Base-by-base conservation (phyloP, 768 basidiomycete genomes). In the Kwoniella pini region DNA sequence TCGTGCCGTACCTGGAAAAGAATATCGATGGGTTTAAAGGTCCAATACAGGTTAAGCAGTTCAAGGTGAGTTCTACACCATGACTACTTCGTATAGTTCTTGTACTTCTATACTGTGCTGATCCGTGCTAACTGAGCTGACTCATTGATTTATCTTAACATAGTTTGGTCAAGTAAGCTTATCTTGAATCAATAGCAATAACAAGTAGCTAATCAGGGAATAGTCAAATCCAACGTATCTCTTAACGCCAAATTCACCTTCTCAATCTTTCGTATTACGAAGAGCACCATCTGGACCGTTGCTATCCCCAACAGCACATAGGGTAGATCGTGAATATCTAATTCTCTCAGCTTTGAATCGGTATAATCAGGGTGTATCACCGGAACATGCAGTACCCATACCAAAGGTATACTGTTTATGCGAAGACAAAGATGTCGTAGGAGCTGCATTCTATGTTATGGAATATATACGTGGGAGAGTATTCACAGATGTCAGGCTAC, bases 221-320 rank as follows among this genome's bases (percentile, higher is more conserved):
- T 76, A 93, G 90, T 92, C 91, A 7, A 99, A 99, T 73, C 95
- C 95, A 0, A 98, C 95, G 0, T 99, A 97, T 77, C 89, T 98
- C 80, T 79, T 99, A 49, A 89, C 85, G 4, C 90, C 91, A 79
- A 82, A 84, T 17, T 83, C 78, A 27, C 85, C 79, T 17, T 49
- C 88, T 84, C 43, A 81, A 82, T 42, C 55, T n/a, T 93, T 87
- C 67, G 95, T 98, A 15, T 81, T 98, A 57, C 88, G 95, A 19
- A 92, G 96, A 79, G 95, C 96, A 74, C 95, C 95, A 22, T 85
- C 87, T 0, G 95, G 95, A 0, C 81, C 86, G 39, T 85, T 98
- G 9, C 81, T 99, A 24, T 93, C 91, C 3, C 82, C 85, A 50
- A 99, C 93, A 2, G 95, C 95, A 1, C 95, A 99, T 77, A 89